A percentile compares a stretch with the other conserved stretches of the same genome.
These are phyloP conservation scores for Mimosa bimucronata DNA, from an alignment of 306 rosid species.

Conservation along the genomic window DNA sequence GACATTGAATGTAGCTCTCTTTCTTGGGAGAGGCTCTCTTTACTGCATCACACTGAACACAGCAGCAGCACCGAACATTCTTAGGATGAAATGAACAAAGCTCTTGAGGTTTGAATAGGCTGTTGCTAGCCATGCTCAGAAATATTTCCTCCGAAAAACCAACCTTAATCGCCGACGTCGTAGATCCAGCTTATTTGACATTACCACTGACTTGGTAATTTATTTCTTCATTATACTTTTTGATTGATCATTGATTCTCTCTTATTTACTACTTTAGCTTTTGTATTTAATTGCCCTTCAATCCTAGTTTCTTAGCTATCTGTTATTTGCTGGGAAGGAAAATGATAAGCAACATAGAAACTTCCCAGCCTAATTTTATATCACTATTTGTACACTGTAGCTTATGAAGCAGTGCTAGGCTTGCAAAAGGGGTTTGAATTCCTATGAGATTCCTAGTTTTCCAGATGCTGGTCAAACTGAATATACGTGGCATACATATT, in stretches of 20 bases:
- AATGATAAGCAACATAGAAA: neutral
- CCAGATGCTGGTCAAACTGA: conserved; percentile 1
- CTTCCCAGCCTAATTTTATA: neutral
- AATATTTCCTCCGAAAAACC: conserved; percentile 76
- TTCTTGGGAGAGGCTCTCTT: conserved; percentile 79
- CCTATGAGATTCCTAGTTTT: neutral
- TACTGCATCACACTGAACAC: conserved; percentile 90
- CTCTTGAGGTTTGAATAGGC: conserved; percentile 86
- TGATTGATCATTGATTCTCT: neutral
- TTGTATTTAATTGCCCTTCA: no score
- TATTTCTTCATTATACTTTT: neutral
- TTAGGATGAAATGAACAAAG: conserved; percentile 79
- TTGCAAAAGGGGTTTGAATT: conserved; percentile 17
- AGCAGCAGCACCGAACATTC: conserved; percentile 68
- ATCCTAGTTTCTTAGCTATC: no score
- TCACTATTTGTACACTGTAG: neutral
- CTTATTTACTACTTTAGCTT: neutral
- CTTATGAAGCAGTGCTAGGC: neutral
- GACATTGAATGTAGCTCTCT: conserved; percentile 74
- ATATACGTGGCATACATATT: neutral
- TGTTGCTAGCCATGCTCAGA: conserved; percentile 95
- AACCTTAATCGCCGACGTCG: conserved; percentile 89
- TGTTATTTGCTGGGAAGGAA: conserved; percentile 3
- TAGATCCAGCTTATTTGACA: conserved; percentile 86
- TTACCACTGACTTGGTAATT: conserved; percentile 78